Evolutionary conservation across 306 rosid species (phyloP).

Genomic region (Abrus pulchellus): DNA sequence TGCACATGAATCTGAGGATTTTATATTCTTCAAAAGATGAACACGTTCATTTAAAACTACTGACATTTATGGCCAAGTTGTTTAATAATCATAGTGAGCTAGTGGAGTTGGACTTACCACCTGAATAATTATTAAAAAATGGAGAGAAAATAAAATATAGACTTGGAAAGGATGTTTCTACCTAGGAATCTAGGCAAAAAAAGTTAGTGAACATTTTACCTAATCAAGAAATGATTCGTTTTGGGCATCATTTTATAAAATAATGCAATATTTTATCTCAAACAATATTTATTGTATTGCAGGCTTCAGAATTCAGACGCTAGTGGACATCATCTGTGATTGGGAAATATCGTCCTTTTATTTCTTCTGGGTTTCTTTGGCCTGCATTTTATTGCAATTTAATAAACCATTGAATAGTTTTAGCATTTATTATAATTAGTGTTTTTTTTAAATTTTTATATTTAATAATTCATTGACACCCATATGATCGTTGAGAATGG

Average conservation of each 20-base stretch:
- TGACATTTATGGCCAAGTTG: neutral
- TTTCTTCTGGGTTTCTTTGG: constrained; percentile 46
- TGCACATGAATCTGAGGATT: constrained; percentile 22
- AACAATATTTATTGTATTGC: constrained; percentile 8
- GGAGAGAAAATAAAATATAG: constrained; percentile 1
- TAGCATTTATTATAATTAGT: neutral
- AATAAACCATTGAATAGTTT: constrained; percentile 43
- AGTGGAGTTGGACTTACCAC: constrained; percentile 48
- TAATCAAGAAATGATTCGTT: constrained; percentile 50
- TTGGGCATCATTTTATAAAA: constrained; percentile 34
- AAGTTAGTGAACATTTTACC: constrained; percentile 54
- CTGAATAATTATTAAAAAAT: constrained; percentile 33
- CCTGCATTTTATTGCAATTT: constrained; percentile 52
- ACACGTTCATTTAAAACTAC: neutral
- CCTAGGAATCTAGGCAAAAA: constrained; percentile 67
- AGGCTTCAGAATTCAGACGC: constrained; percentile 47
- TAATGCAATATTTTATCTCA: constrained; percentile 20
- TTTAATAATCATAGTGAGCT: constrained; percentile 31
- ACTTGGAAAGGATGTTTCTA: constrained; percentile 47
- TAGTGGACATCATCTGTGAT: constrained; percentile 51
- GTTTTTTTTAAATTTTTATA: neutral
- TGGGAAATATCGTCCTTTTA: constrained; percentile 41
- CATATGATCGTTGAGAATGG: constrained; percentile 38
- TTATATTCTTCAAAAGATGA: neutral
- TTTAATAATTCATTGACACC: constrained; percentile 38